phyloP scores from a whole-genome alignment of 2,329 filamentous ascomycete genomes.

The Westerdykella ornata region DNA sequence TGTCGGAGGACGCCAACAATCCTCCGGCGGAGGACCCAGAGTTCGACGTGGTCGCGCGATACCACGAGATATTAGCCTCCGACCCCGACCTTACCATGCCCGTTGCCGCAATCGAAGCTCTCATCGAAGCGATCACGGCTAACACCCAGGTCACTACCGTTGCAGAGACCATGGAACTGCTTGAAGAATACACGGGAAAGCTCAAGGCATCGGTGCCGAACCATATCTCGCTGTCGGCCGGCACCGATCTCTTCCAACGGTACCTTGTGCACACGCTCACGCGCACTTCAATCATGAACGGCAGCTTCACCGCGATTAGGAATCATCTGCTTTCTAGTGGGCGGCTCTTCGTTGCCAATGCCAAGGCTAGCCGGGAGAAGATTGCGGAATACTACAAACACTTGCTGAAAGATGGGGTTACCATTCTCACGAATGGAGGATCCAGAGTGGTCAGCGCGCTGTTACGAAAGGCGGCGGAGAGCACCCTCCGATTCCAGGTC shows the following conservation, averaged over 20 bases:
- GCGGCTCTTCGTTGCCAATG: conserved; percentile 75
- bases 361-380: conserved; percentile 74
- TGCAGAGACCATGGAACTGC: conserved; percentile 83
- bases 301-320: conserved; percentile 76
- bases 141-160: conserved; percentile 76
- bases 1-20: too few relatives aligned
- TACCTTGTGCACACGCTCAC: conserved; percentile 74
- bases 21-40: conserved; percentile 9
- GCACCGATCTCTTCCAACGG: conserved; percentile 90
- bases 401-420: conserved; percentile 70
- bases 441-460: conserved; percentile 76
- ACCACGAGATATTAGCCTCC: conserved; percentile 55
- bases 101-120: conserved; percentile 84
- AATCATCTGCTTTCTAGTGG: conserved; percentile 81
- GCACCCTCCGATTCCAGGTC: conserved; percentile 66
- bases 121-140: conserved; percentile 72
- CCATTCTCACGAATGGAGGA: conserved; percentile 85
- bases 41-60: conserved; percentile 57
- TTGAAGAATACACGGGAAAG: conserved; percentile 67
- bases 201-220: conserved; percentile 77
- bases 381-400: conserved; percentile 74
- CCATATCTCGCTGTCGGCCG: conserved; percentile 84
- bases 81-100: conserved; percentile 91
- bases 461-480: conserved; percentile 65
- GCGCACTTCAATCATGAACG: conserved; percentile 41